Evolutionary conservation across 192 early-diverging fungal genomes (phyloP).

Genomic region (Phlyctochytrium planicorne): DNA sequence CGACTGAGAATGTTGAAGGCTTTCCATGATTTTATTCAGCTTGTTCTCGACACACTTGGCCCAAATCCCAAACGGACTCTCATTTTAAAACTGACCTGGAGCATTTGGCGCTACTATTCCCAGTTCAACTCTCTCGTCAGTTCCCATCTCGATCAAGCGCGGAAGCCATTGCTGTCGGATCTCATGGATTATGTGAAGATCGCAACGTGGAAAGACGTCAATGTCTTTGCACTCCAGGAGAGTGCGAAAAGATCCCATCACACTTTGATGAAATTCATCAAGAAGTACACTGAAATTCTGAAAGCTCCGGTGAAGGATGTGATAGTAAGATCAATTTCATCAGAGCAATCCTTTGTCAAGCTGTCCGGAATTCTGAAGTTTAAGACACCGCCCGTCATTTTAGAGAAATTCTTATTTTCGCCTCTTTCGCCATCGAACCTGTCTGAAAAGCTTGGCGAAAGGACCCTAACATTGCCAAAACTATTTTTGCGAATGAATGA

Average conservation of each 20-base stretch:
- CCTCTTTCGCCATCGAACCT: no score
- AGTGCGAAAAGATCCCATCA: conserved; percentile 89
- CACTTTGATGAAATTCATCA: conserved; percentile 88
- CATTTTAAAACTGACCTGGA: no score
- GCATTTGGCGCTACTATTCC: conserved; percentile 79
- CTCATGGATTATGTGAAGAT: conserved; percentile 93
- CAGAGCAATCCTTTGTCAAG: no score
- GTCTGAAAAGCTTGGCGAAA: neutral
- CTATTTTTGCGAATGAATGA: conserved; percentile 25
- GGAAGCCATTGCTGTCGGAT: conserved; percentile 82
- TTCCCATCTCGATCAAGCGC: conserved; percentile 52
- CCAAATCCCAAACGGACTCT: no score
- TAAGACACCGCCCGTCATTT: no score
- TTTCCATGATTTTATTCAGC: no score
- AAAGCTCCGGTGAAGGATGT: conserved; percentile 70
- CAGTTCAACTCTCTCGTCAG: conserved; percentile 67
- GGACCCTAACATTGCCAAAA: conserved; percentile 11
- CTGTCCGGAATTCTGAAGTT: no score
- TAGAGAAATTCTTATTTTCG: no score
- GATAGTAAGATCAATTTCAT: conserved; percentile 51
- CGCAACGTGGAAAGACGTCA: conserved; percentile 96
- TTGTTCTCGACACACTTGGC: no score
- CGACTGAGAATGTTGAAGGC: conserved; percentile 70
- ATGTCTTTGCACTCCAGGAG: conserved; percentile 84
- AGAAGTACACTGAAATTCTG: conserved; percentile 78